phyloP scores from a whole-genome alignment of 345 rosid species.

The Pseudoturritis turrita region DNA sequence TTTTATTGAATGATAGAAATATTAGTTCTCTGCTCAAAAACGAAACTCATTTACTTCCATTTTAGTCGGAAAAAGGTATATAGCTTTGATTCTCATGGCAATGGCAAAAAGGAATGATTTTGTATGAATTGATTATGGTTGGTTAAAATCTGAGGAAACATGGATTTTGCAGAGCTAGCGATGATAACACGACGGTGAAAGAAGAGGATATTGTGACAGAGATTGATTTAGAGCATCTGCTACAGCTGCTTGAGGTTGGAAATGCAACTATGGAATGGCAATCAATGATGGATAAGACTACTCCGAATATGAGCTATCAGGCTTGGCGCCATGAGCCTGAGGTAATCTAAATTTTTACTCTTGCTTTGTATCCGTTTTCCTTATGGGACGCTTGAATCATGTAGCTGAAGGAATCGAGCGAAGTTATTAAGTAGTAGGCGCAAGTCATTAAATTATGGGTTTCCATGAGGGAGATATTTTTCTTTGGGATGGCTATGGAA shows the following conservation, averaged over 20 bases:
- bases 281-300: constrained; percentile 70
- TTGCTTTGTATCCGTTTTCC: neutral
- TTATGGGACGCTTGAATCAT: neutral
- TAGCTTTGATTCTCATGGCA: neutral
- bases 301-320: constrained; percentile 76
- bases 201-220: constrained; percentile 60
- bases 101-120: neutral
- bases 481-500: neutral
- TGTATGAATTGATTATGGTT: neutral
- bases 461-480: neutral
- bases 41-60: constrained; percentile 3
- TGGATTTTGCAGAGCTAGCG: constrained; percentile 25
- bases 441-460: neutral
- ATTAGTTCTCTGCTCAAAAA: constrained; percentile 3
- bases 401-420: neutral
- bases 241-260: constrained; percentile 65
- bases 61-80: neutral
- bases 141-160: neutral
- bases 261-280: constrained; percentile 81
- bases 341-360: constrained; percentile 38
- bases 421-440: neutral
- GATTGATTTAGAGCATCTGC: constrained; percentile 75
- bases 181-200: constrained; percentile 25
- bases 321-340: constrained; percentile 96
- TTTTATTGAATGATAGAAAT: neutral